phyloP scores from a whole-genome alignment of 164 flowering plant genomes.

The Stephania yunnanensis region DNA sequence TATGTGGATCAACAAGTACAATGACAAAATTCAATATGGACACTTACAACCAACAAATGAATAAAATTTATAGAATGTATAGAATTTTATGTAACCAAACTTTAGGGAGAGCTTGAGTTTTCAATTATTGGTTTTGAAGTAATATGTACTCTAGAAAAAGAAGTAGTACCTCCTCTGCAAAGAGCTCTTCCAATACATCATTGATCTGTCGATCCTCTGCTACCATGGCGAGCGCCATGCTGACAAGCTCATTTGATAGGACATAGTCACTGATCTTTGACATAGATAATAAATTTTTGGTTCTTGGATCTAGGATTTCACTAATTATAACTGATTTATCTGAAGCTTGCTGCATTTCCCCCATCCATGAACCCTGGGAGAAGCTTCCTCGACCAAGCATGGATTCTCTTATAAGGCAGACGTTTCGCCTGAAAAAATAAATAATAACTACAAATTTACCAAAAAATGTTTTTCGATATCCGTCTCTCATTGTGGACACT shows the following conservation, averaged over 20 bases:
- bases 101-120: too few species aligned
- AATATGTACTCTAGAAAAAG: too few species aligned
- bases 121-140: too few species aligned
- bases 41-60: too few species aligned
- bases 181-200: conserved; percentile 72
- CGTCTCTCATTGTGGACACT: too few species aligned
- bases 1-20: neutral
- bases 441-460: neutral
- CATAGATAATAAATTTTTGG: conserved; percentile 72
- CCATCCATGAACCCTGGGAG: conserved; percentile 77
- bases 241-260: conserved; percentile 78
- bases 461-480: too few species aligned
- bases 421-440: conserved; percentile 60
- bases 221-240: conserved; percentile 92
- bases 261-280: conserved; percentile 88
- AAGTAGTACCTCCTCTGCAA: conserved; percentile 68
- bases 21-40: neutral
- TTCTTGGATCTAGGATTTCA: conserved; percentile 83
- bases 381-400: conserved; percentile 44
- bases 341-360: conserved; percentile 87
- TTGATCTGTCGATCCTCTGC: conserved; percentile 87
- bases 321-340: conserved; percentile 78
- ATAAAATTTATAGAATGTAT: too few species aligned
- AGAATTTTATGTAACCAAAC: too few species aligned
- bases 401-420: conserved; percentile 54